Evolutionary conservation across 192 early-diverging fungal genomes (phyloP), one percentile per base, ranked within the genome.

Genomic region (Coemansia sp.): DNA sequence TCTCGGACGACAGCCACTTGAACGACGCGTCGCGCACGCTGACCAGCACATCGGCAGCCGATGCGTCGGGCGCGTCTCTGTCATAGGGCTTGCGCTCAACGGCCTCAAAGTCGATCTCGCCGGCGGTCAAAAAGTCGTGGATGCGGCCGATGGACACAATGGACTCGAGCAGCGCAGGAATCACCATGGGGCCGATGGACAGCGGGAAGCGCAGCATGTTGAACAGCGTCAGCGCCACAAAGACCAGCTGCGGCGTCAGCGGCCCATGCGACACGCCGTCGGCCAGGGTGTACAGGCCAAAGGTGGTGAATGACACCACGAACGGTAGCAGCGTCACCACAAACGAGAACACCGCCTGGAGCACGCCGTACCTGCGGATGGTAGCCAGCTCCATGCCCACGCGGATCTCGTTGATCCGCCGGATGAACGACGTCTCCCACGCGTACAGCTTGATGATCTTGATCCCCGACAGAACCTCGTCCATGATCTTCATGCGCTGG

Each of bases 401-500:
- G 8, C 79, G 79, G 13, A 81, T 53, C 14, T 75, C 62, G 28
- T 75, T 75, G 41, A 81, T 69, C 17, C 72, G 79, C 15, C 50
- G 38, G n/a, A 75, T 61, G 42, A 82, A 74, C 33, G 80, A 67
- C 45, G 59, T 48, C 64, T 91, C 90, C 88, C 88, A 91, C 1
- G 82, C 84, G 37, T 86, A 88, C 22, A 89, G 73, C 67, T 91
- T 91, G 65, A 91, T 84, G 10, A 88, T 79, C 69, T 86, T 84
- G 67, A 90, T 87, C 1, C 84, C 85, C 13, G 62, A 67, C 28
- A 91, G 61, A 1, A 86, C 74, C 67, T 91, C 89, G 54, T 84
- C 82, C 66, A 86, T 85, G 50, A 87, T 70, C 65, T 87, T 87
- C 78, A 91, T 86, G 30, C 89, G 84, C 37, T 76, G 57, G 67